Evolutionary conservation across 2,329 filamentous ascomycete species (phyloP).

Genomic region (Verticillium dahliae): DNA sequence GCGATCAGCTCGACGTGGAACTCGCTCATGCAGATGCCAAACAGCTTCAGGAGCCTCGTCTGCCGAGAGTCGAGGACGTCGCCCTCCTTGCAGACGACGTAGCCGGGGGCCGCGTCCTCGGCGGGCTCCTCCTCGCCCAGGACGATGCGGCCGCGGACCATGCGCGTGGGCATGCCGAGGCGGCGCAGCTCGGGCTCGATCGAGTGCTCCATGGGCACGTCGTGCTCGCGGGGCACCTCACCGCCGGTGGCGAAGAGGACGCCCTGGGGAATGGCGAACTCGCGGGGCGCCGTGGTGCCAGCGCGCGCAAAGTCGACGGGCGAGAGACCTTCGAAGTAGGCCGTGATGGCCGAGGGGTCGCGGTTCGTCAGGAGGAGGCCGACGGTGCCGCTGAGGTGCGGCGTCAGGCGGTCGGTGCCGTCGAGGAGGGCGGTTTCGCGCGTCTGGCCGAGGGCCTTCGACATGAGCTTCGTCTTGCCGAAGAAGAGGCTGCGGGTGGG

Average conservation of each 20-base stretch:
- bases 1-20: constrained; percentile 79
- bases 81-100: constrained; percentile 78
- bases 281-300: constrained; percentile 66
- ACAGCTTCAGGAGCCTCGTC: constrained; percentile 89
- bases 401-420: constrained; percentile 64
- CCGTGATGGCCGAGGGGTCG: constrained; percentile 55
- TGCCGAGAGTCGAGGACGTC: constrained; percentile 83
- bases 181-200: constrained; percentile 87
- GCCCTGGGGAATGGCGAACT: constrained; percentile 78
- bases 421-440: constrained; percentile 74
- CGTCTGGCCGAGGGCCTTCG: constrained; percentile 78
- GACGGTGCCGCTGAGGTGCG: constrained; percentile 72
- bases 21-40: constrained; percentile 83
- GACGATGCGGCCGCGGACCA: constrained; percentile 83
- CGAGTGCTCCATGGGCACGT: constrained; percentile 80
- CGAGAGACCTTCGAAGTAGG: constrained; percentile 66
- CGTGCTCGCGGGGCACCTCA: constrained; percentile 71
- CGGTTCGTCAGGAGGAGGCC: constrained; percentile 89
- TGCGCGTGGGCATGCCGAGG: constrained; percentile 80
- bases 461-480: constrained; percentile 99
- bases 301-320: constrained; percentile 89
- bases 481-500: constrained; percentile 71
- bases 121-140: constrained; percentile 52
- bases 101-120: constrained; percentile 54
- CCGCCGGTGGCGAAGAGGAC: constrained; percentile 74